Evolutionary conservation across 2,329 filamentous ascomycete species (phyloP), one percentile per base, ranked within the genome.

Genomic region (Didymella segeticola): DNA sequence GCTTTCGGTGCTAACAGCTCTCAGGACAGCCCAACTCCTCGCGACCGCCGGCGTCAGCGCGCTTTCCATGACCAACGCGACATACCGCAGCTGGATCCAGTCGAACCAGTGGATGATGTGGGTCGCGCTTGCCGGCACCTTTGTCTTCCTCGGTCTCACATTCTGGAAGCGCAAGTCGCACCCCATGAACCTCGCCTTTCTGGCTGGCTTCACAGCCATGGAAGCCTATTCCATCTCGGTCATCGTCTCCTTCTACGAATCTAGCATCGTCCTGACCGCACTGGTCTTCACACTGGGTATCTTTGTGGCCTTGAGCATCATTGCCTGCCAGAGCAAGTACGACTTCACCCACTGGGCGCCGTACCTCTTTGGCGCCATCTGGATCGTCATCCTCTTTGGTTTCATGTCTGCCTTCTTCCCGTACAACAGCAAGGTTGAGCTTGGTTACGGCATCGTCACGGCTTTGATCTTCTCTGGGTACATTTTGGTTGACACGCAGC

Each of bases 341-440:
- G 95, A 99, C 80, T 99, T 99, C 75, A 98, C 93, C 1, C 89
- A 86, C 61, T 99, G 95, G 93, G 90, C 93, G 81, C 93, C 95
- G 15, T 98, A 97, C 74, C 85, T 98, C 3, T 96, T 96, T 69
- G 93, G 93, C 53, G 88, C 83, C 0, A 83, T 99, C 15, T 98
- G 95, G 95, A 88, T 90, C 6, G 78, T 97, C 54, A 83, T 99
- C 59, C 81, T 99, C 33, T 97, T 98, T 72, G 90, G 95, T 43
- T 95, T 99, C 81, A 92, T 98, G 84, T 83, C 88, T 61, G 84
- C 86, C 62, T 98, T 98, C 82, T 88, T 99, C 79, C 93, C 91
- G 3, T 85, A 89, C 75, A 90, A 82, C 75, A 91, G 86, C 73
- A 93, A 88, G 22, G 80, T 88, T 27, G 93, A 99, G 78, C 86